Evolutionary conservation across 1,284 basidiomycete genomes (phyloP).

Genomic region (Schizopora paradoxa): DNA sequence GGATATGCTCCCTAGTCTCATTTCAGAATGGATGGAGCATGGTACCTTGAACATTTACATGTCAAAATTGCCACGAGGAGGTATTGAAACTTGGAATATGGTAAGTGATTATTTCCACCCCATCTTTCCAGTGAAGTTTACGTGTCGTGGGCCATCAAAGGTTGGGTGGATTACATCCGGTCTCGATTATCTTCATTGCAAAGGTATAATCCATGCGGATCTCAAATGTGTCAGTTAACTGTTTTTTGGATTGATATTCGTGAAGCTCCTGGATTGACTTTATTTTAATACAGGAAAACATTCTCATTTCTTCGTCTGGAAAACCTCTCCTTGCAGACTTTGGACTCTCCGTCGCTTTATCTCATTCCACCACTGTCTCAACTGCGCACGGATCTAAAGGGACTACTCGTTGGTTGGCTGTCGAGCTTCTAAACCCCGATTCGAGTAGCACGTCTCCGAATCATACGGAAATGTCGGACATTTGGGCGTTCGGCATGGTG

Average conservation of each 20-base stretch:
- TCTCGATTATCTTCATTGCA: slow-evolving; percentile 2
- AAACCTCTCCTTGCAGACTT: slow-evolving; percentile 6
- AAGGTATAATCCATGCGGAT: slow-evolving; percentile 3
- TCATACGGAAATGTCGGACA: slow-evolving; percentile 1
- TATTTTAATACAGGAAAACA: slow-evolving; percentile 5
- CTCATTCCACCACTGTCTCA: neutral
- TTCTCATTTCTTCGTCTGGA: slow-evolving; percentile 5
- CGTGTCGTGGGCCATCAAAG: neutral
- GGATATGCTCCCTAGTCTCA: slow-evolving; percentile 2
- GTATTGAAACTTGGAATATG: too few relatives aligned
- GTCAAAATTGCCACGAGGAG: too few relatives aligned
- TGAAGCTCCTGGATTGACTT: neutral
- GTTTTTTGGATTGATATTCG: too few relatives aligned
- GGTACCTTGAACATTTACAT: slow-evolving; percentile 2
- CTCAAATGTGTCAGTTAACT: slow-evolving; percentile 8
- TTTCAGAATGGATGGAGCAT: slow-evolving; percentile 7
- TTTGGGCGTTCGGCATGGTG: slow-evolving; percentile 9
- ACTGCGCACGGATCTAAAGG: neutral
- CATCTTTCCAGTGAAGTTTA: neutral
- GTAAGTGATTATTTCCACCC: too few relatives aligned
- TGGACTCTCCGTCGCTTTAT: slow-evolving; percentile 1
- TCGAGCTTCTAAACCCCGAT: neutral
- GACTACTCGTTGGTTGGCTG: slow-evolving; percentile 5
- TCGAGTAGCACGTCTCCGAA: neutral
- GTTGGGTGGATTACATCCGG: slow-evolving; percentile 4